phyloP scores from a whole-genome alignment of 352 stramenopile genomes.

The Phytophthora uliginosa region DNA sequence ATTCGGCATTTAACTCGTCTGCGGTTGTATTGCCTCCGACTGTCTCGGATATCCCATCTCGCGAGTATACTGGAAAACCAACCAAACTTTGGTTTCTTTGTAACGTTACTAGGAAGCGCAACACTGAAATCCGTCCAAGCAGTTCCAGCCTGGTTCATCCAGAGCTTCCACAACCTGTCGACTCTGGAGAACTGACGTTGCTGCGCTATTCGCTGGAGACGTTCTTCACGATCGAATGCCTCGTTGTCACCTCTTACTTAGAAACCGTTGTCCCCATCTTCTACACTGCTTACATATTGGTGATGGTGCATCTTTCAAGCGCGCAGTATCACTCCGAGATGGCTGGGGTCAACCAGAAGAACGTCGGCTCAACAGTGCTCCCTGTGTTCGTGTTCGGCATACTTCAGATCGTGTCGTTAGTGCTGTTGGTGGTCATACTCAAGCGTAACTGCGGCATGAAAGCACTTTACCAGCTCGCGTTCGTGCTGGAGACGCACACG shows the following conservation, averaged over 20 bases:
- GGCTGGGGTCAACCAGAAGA: background rate
- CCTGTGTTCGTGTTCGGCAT: background rate
- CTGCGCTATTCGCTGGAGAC: background rate
- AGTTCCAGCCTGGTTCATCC: background rate
- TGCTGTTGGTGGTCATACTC: background rate
- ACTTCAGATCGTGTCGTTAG: background rate
- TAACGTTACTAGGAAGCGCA: background rate
- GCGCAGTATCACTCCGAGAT: background rate
- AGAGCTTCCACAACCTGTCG: background rate
- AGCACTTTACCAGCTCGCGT: conserved; percentile 40
- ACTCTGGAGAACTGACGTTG: background rate
- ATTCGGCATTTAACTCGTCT: background rate
- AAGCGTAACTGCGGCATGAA: background rate
- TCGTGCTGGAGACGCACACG: conserved; percentile 50
- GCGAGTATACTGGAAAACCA: background rate
- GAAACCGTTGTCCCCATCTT: background rate
- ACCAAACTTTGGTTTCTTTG: background rate
- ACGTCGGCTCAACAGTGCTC: background rate
- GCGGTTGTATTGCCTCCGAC: background rate
- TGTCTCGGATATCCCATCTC: background rate
- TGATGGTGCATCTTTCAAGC: background rate
- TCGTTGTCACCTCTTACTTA: background rate
- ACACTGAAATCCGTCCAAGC: background rate
- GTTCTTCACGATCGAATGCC: background rate
- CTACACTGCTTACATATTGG: background rate